Evolutionary conservation across 257 asterid species (phyloP), one percentile per base, ranked within the genome.

Genomic region (Fraxinus anomala): DNA sequence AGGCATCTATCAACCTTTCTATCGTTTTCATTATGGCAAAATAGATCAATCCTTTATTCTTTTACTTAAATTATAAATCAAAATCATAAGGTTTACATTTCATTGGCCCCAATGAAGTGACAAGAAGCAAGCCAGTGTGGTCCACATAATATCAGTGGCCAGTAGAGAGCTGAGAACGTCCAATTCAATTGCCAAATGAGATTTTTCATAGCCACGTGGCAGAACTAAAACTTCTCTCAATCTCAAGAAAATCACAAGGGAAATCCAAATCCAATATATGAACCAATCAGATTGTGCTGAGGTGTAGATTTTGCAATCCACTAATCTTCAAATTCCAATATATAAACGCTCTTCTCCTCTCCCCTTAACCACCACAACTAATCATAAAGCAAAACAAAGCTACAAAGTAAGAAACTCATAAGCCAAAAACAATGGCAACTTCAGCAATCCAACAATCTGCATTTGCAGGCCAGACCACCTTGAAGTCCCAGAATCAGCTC

Each of bases 381-480:
- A 51, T 5, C 51, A 34, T 1, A 9, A n/a, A 63, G 1, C 42
- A 51, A 37, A 8, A 11, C 16, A 42, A 12, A n/a, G 37, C 16
- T 1, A 66, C 28, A 28, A 59, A 49, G 44, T 33, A 23, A 37
- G 34, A 61, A 10, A 61, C 39, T 1, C 5, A 2, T 16, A 11
- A 16, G 7, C 39, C 1, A 33, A 19, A 44, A 68, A 19, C 66
- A 36, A 87, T 92, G 97, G 96, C 97, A 65, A 83, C 92, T 73
- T 89, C 88, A 44, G 96, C 89, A 7, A 73, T 92, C 76, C 97
- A 92, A 78, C 91, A 91, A 70, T 87, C 94, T 36, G 94, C 97
- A 17, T 89, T 92, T 68, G 89, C 80, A 37, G 97, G 96, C 0
- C 95, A 88, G 82, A 85, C 87, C 0, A 91, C 90, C 1, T 51